Evolutionary conservation across 306 rosid species (phyloP).

Genomic region (Cyamopsis tetragonoloba): DNA sequence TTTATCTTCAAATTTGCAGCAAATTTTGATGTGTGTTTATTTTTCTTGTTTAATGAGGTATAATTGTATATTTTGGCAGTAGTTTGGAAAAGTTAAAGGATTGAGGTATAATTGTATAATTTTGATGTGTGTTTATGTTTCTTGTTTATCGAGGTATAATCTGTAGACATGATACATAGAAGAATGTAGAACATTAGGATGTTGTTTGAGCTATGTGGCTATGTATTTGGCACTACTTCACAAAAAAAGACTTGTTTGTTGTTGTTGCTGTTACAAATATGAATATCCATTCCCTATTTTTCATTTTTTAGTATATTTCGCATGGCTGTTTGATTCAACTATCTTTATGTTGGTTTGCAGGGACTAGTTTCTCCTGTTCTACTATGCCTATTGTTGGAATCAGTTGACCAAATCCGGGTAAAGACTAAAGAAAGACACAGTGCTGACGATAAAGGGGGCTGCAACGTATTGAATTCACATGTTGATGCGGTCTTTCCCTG

Average conservation of each 20-base stretch:
- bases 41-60: background rate
- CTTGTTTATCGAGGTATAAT: too few species aligned
- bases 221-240: too few species aligned
- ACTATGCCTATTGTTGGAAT: conserved; percentile 14
- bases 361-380: conserved; percentile 49
- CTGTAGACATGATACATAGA: too few species aligned
- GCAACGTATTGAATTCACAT: background rate
- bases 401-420: conserved; percentile 19
- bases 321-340: background rate
- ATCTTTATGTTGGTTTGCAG: conserved; percentile 41
- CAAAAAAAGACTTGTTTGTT: too few species aligned
- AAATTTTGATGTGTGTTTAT: background rate
- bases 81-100: background rate
- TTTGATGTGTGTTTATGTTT: too few species aligned
- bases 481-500: conserved; percentile 15
- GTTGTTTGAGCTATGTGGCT: too few species aligned
- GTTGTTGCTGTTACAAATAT: background rate
- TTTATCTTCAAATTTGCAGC: background rate
- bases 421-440: conserved; percentile 3
- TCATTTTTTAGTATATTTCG: conserved; percentile 4
- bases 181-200: too few species aligned
- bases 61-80: background rate
- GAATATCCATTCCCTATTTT: background rate
- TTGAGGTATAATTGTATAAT: too few species aligned
- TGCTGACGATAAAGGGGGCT: conserved; percentile 16